Evolutionary conservation across 345 rosid species (phyloP).

Genomic region (Eucalyptus marginata): DNA sequence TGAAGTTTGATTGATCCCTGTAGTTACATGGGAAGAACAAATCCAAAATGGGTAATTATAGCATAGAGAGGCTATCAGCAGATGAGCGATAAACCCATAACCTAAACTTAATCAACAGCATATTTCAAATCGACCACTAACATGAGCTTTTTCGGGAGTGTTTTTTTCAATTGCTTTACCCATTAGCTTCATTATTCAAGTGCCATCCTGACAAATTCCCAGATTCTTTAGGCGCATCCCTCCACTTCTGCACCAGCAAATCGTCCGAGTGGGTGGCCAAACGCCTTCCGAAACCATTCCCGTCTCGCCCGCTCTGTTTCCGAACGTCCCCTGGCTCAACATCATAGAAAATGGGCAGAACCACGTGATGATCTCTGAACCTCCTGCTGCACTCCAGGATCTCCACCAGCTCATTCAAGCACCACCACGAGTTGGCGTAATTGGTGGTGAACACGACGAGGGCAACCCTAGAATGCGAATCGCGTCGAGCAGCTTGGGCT

Average conservation of each 20-base stretch:
- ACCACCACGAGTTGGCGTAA: background rate
- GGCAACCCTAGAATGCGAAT: background rate
- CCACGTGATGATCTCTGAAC: background rate
- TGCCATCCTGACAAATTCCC: too few species aligned
- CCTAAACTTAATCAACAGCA: background rate
- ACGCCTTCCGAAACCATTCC: too few species aligned
- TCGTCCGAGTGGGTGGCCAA: too few species aligned
- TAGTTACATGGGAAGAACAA: background rate
- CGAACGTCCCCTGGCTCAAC: too few species aligned
- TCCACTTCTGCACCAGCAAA: too few species aligned
- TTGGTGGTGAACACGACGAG: background rate
- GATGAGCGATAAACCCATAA: background rate
- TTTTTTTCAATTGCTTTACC: background rate
- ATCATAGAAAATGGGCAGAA: too few species aligned
- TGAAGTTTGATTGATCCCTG: background rate
- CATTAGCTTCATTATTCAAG: too few species aligned
- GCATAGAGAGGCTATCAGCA: background rate
- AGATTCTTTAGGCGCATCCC: too few species aligned
- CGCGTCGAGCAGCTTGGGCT: too few species aligned
- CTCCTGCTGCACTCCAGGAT: background rate
- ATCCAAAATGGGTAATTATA: background rate
- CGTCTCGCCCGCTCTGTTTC: too few species aligned
- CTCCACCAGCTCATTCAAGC: background rate
- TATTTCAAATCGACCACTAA: background rate
- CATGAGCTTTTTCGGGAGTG: background rate